Conservation (phyloP, 768 basidiomycete species). For the Serpula lacrymans region DNA sequence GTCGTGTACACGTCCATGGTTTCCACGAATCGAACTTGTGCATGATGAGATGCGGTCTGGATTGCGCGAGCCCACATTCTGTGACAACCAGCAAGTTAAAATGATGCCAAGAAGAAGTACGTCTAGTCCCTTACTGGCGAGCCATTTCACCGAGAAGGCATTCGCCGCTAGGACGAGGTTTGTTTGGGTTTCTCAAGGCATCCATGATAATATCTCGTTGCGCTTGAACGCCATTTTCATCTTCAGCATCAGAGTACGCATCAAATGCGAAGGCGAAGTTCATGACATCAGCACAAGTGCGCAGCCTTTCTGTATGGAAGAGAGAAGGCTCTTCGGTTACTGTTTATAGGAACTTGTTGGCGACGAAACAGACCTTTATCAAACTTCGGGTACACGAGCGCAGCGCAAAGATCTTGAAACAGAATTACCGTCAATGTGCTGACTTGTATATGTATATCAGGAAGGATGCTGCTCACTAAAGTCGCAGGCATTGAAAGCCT, state of each 20-base stretch:
- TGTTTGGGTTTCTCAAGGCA: slow-evolving; percentile 6
- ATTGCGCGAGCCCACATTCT: slow-evolving; percentile 8
- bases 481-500: slow-evolving; percentile 22
- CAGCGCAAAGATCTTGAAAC: neutral
- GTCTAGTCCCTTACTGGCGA: slow-evolving; percentile 5
- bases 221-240: slow-evolving; percentile 1
- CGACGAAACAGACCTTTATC: no score
- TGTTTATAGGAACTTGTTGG: no score
- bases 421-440: neutral
- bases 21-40: slow-evolving; percentile 35
- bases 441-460: neutral
- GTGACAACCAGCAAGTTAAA: neutral
- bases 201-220: slow-evolving; percentile 8
- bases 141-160: slow-evolving; percentile 8
- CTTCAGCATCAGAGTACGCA: slow-evolving; percentile 25
- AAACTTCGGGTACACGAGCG: neutral
- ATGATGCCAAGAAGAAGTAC: neutral
- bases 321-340: no score
- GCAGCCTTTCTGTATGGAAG: slow-evolving; percentile 15
- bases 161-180: slow-evolving; percentile 8
- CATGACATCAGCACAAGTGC: slow-evolving; percentile 29
- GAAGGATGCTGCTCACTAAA: slow-evolving; percentile 10
- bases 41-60: no score
- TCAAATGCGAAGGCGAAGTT: slow-evolving; percentile 30
- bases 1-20: slow-evolving; percentile 33